A percentile compares a stretch with the other conserved stretches of the same genome.
These are phyloP conservation scores for Pythium utonaiense DNA, from an alignment of 352 stramenopile genomes.

Conservation along the genomic window DNA sequence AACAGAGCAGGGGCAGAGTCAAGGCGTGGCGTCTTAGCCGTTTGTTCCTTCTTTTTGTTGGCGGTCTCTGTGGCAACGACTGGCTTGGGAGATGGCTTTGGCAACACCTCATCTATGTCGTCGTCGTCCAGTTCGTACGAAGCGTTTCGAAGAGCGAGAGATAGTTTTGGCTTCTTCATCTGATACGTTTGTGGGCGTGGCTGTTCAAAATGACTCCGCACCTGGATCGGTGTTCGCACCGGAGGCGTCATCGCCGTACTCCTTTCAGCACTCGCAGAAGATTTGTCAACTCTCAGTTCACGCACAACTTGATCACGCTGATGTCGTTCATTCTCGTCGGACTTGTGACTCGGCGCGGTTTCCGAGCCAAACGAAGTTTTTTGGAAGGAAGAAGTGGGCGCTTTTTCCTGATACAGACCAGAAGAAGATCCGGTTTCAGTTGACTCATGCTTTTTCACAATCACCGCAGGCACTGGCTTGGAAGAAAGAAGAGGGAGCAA, in stretches of 20 bases:
- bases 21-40: too few species aligned
- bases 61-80: background rate
- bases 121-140: background rate
- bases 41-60: background rate
- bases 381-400: too few species aligned
- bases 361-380: too few species aligned
- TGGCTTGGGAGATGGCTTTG: background rate
- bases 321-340: too few species aligned
- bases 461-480: background rate
- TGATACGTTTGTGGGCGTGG: background rate
- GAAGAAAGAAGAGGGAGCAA: background rate
- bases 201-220: background rate
- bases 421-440: background rate
- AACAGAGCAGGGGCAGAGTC: too few species aligned
- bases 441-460: background rate
- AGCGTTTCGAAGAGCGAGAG: slow-evolving; percentile 3
- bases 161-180: slow-evolving; percentile 15
- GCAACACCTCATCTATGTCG: background rate
- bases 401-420: too few species aligned
- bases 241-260: background rate
- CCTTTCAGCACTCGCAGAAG: background rate
- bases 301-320: too few species aligned
- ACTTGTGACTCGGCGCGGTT: too few species aligned
- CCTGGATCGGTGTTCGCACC: background rate
- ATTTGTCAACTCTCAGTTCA: too few species aligned